Evolutionary conservation across 2,329 filamentous ascomycete species (phyloP), one percentile per base, ranked within the genome.

Genomic region (Fusarium coffeatum): DNA sequence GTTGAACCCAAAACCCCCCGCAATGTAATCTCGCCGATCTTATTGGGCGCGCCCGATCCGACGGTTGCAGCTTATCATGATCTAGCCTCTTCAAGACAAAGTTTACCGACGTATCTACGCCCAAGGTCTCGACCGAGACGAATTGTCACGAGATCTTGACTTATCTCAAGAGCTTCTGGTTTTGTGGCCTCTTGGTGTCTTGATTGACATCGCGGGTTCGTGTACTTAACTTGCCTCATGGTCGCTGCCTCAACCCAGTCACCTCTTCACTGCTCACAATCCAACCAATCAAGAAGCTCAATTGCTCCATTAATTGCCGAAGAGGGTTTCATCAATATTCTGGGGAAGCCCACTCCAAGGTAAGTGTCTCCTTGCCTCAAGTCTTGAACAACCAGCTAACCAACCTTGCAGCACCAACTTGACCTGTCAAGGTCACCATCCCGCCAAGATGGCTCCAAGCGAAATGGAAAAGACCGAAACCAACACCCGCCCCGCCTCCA

Each of bases 21-120:
- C 34, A 30, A 25, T 23, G 43, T 11, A 58, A 59, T 58, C 20
- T 12, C 2, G 10, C 7, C 3, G 15, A 41, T 34, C 6, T 50
- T 2, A 58, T 58, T 59, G 57, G 57, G 13, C 25, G 40, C 25
- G 25, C 53, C 50, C 53, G 58, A 43, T 61, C 58, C 58, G 58
- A 61, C 58, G 58, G 58, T 59, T 61, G 58, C 58, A 61, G 54
- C 34, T 43, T 61, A 61, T 59, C 58, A 16, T 5, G 4, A 43
- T 25, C 58, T 61, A 61, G 23, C 58, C 58, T 13, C 8, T 42
- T 43, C 18, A 12, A 50, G 58, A n/a, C 11, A 43, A 25, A 25
- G 55, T 50, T 59, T 42, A 49, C 55, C 43, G 28, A 32, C 55
- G 28, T 61, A 61, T 61, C 58, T 47, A 46, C 55, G 22, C 43